phyloP scores from a whole-genome alignment of 1,139 yeast species.

The Hyphopichia fennica region DNA sequence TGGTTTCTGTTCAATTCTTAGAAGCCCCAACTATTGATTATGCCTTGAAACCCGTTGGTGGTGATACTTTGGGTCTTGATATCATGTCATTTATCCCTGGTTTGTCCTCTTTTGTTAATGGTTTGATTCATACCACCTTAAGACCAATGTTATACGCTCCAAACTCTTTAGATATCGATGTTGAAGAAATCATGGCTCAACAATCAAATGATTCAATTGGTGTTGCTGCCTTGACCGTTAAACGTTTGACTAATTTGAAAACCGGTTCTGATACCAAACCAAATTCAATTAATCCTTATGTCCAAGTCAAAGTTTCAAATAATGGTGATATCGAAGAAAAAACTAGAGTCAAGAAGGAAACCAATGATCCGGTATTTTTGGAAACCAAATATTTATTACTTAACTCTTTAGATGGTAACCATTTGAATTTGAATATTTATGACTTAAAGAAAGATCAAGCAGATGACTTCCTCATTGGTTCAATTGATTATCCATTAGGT shows the following conservation, averaged over 20 bases:
- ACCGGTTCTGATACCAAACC: constrained; percentile 39
- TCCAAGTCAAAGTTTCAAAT: constrained; percentile 47
- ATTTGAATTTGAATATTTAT: constrained; percentile 52
- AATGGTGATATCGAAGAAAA: constrained; percentile 44
- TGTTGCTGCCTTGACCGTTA: constrained; percentile 61
- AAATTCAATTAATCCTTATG: constrained; percentile 59
- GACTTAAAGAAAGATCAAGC: constrained; percentile 53
- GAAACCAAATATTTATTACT: constrained; percentile 65
- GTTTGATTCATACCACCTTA: constrained; percentile 64
- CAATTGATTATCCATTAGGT: constrained; percentile 53
- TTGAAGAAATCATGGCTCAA: constrained; percentile 66
- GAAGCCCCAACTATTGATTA: constrained; percentile 80
- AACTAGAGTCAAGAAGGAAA: constrained; percentile 57
- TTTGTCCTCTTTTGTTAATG: constrained; percentile 68
- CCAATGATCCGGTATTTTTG: constrained; percentile 61
- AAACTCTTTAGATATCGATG: constrained; percentile 70
- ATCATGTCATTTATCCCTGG: constrained; percentile 84
- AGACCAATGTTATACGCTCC: constrained; percentile 85
- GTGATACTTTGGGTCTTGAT: constrained; percentile 80
- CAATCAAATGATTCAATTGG: constrained; percentile 68
- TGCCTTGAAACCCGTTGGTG: constrained; percentile 83
- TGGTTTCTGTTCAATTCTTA: constrained; percentile 67
- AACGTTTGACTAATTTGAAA: constrained; percentile 52
- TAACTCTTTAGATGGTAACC: constrained; percentile 55
- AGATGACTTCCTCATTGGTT: constrained; percentile 58